Evolutionary conservation across 768 basidiomycete genomes (phyloP), one percentile per base, ranked within the genome.

Genomic region (Amanita thiersii): DNA sequence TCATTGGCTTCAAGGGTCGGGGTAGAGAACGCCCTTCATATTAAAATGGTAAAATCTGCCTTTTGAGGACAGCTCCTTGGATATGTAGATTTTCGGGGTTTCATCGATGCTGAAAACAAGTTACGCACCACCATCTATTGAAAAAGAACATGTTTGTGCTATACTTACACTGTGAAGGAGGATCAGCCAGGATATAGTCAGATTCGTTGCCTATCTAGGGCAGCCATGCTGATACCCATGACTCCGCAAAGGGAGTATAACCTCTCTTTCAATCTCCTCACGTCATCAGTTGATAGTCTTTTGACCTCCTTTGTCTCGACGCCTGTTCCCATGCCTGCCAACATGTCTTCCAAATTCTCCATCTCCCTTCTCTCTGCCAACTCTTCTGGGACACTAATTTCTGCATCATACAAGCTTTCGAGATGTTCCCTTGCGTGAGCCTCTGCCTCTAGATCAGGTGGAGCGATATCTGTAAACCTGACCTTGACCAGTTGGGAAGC

Each of bases 371-470:
- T 76, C 28, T 67, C 67, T 39, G 59, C 55, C 29, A 74, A 44
- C 44, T 71, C 70, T 37, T 73, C 68, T 39, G 58, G 59, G n/a
- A 60, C 54, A 21, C 63, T 62, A 47, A 65, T 50, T n/a, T 52
- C 60, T 15, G 60, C 55, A 14, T 63, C 62, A 47, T 58, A 50
- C 15, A 55, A 59, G 46, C 66, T 67, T n/a, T 53, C 45, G 8
- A 80, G 57, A 53, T 86, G 83, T 44, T 83, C 75, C 34, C 65
- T 65, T 17, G 81, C 83, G 57, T 94, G 92, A 39, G 67, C 72
- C 51, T 86, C 79, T 0, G 89, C 85, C 51, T 93, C 81, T 6
- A 76, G 44, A 62, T 94, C 89, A 17, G 68, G 69, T 2, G 87
- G 86, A 10, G 73, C 76, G 35, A 94, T 71, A 45, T 89, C 84